Percentiles rank a stretch among this genome's conserved stretches.
Conservation (phyloP, 169 alveolate genomes). For the Plasmodium yoelii region DNA sequence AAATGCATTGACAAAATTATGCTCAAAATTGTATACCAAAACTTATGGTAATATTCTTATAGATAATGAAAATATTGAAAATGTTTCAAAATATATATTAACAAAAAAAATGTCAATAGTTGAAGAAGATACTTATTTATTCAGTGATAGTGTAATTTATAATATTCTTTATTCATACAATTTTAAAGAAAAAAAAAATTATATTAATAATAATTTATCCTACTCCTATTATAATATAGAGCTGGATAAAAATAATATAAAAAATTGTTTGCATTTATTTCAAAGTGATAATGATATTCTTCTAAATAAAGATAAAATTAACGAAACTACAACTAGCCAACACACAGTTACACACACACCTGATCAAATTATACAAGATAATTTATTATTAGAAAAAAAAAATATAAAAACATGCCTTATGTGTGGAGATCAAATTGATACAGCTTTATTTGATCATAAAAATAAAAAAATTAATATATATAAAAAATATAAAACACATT, state of each 20-base stretch:
- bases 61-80: constrained; percentile 65
- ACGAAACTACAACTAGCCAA: neutral
- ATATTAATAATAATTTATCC: constrained; percentile 25
- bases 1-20: constrained; percentile 39
- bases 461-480: constrained; percentile 13
- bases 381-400: neutral
- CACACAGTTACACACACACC: neutral
- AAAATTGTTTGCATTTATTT: constrained; percentile 50
- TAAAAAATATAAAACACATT: constrained; percentile 62
- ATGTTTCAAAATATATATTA: constrained; percentile 52
- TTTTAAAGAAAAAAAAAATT: constrained; percentile 17
- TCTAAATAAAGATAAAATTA: neutral
- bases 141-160: constrained; percentile 47
- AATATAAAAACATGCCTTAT: constrained; percentile 18
- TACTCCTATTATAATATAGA: constrained; percentile 31
- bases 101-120: constrained; percentile 65
- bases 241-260: constrained; percentile 32
- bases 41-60: constrained; percentile 49
- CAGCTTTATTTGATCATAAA: constrained; percentile 17
- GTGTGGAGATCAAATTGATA: constrained; percentile 39
- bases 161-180: constrained; percentile 62
- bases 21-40: constrained; percentile 36
- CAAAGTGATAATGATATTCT: constrained; percentile 22
- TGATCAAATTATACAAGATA: neutral
- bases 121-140: constrained; percentile 55